A percentile compares a stretch with the other conserved stretches of the same genome.
Evolutionary conservation across 2,329 filamentous ascomycete species (phyloP).

Genomic region (Colletotrichum sublineola): DNA sequence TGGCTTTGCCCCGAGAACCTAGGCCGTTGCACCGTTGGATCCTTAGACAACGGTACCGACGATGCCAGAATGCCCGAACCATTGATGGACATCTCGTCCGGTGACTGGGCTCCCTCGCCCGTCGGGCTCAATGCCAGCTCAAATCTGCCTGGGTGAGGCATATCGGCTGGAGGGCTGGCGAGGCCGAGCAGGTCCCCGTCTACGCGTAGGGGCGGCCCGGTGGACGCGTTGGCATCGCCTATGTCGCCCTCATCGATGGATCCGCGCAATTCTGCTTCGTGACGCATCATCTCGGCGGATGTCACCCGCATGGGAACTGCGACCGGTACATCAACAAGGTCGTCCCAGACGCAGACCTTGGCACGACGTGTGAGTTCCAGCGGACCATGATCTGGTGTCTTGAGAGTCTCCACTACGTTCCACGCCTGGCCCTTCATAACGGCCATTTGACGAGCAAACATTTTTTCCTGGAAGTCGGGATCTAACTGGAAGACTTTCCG

Average conservation of each 20-base stretch:
- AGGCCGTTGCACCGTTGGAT: slow-evolving; percentile 27
- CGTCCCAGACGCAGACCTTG: slow-evolving; percentile 97
- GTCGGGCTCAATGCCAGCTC: slow-evolving; percentile 69
- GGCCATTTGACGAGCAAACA: slow-evolving; percentile 98
- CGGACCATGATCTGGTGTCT: slow-evolving; percentile 91
- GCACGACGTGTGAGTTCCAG: slow-evolving; percentile 91
- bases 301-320: slow-evolving; percentile 90
- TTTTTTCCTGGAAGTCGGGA: slow-evolving; percentile 96
- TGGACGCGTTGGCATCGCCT: slow-evolving; percentile 59
- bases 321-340: slow-evolving; percentile 94
- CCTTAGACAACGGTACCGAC: slow-evolving; percentile 30
- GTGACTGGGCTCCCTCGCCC: slow-evolving; percentile 56
- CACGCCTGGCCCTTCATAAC: slow-evolving; percentile 99
- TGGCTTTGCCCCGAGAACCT: slow-evolving; percentile 35
- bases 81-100: slow-evolving; percentile 50
- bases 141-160: slow-evolving; percentile 83
- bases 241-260: slow-evolving; percentile 91
- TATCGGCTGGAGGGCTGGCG: slow-evolving; percentile 70
- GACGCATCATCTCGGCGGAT: slow-evolving; percentile 83
- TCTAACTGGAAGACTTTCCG: slow-evolving; percentile 92
- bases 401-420: slow-evolving; percentile 98
- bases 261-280: slow-evolving; percentile 46
- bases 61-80: slow-evolving; percentile 33
- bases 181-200: slow-evolving; percentile 79
- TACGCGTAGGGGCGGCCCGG: slow-evolving; percentile 49